Conservation (phyloP, 257 asterid species). For the Prunella vulgaris region DNA sequence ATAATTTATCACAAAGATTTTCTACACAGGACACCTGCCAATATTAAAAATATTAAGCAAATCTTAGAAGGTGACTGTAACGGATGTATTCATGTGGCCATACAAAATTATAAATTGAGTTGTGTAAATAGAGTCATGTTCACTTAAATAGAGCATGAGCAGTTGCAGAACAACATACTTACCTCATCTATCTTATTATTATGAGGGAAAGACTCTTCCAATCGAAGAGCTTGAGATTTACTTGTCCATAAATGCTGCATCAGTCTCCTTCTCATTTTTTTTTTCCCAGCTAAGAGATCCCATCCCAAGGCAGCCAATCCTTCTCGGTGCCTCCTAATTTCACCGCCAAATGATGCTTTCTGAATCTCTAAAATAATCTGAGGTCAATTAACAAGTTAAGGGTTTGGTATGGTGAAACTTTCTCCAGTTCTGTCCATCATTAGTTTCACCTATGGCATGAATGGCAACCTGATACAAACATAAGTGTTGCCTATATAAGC, state of each 20-base stretch:
- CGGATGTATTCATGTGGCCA: neutral
- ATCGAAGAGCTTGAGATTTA: conserved; percentile 82
- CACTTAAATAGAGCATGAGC: conserved; percentile 6
- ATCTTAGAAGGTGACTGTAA: conserved; percentile 1
- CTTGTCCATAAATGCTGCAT: conserved; percentile 92
- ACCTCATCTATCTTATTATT: conserved; percentile 72
- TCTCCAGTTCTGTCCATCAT: too few relatives aligned
- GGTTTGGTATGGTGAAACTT: too few relatives aligned
- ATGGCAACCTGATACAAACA: conserved; percentile 62
- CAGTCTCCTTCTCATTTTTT: conserved; percentile 66
- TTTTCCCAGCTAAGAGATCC: conserved; percentile 93
- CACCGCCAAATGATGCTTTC: too few relatives aligned
- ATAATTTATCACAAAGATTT: conserved; percentile 85
- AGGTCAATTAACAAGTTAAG: too few relatives aligned
- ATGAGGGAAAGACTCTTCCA: conserved; percentile 70
- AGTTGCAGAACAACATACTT: conserved; percentile 17
- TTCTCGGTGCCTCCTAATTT: too few relatives aligned
- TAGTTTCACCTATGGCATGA: conserved; percentile 99
- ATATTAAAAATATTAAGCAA: conserved; percentile 23
- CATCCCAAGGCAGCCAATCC: conserved; percentile 98
- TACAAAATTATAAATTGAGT: conserved; percentile 15
- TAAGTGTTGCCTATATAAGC: conserved; percentile 3
- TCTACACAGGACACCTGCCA: conserved; percentile 85
- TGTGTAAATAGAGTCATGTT: neutral
- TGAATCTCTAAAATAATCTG: too few relatives aligned